phyloP scores from a whole-genome alignment of 2,329 filamentous ascomycete species.

The Aspergillus ustus region DNA sequence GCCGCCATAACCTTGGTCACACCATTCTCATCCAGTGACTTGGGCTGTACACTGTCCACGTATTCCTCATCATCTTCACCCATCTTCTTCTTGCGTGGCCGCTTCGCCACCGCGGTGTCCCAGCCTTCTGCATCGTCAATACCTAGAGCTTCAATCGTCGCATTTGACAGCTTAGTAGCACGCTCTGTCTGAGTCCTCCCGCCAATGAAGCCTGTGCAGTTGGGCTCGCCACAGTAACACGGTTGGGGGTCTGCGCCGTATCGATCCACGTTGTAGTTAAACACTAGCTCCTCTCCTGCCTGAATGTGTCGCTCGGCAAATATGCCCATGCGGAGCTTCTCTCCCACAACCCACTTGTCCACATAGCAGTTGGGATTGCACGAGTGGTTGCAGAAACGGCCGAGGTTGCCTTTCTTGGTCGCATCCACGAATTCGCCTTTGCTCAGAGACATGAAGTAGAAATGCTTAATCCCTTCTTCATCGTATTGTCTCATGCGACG shows the following conservation, averaged over 20 bases:
- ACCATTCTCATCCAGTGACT: conserved; percentile 76
- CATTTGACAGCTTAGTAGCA: conserved; percentile 85
- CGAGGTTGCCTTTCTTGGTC: conserved; percentile 93
- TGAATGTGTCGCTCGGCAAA: conserved; percentile 86
- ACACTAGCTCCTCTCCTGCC: conserved; percentile 91
- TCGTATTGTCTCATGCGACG: conserved; percentile 92
- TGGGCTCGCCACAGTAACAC: conserved; percentile 93
- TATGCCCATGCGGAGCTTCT: conserved; percentile 98
- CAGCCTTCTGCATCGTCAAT: conserved; percentile 92
- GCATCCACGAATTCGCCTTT: conserved; percentile 97
- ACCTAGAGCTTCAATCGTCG: conserved; percentile 91
- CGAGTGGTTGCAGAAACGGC: conserved; percentile 97
- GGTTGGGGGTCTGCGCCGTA: conserved; percentile 96
- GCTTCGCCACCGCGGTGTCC: conserved; percentile 88
- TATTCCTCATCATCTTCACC: conserved; percentile 95
- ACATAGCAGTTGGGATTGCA: conserved; percentile 99
- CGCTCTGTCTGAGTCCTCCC: conserved; percentile 97
- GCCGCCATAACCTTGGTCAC: conserved; percentile 95
- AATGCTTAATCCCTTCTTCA: conserved; percentile 95
- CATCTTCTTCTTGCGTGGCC: conserved; percentile 87
- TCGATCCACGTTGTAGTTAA: conserved; percentile 99
- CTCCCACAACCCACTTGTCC: conserved; percentile 98
- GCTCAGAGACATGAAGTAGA: conserved; percentile 99
- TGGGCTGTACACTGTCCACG: conserved; percentile 83
- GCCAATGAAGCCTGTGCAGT: conserved; percentile 95